A percentile compares a stretch with the other conserved stretches of the same genome.
Conservation (phyloP, 495 filamentous ascomycete genomes). For the Penicillium parvum region DNA sequence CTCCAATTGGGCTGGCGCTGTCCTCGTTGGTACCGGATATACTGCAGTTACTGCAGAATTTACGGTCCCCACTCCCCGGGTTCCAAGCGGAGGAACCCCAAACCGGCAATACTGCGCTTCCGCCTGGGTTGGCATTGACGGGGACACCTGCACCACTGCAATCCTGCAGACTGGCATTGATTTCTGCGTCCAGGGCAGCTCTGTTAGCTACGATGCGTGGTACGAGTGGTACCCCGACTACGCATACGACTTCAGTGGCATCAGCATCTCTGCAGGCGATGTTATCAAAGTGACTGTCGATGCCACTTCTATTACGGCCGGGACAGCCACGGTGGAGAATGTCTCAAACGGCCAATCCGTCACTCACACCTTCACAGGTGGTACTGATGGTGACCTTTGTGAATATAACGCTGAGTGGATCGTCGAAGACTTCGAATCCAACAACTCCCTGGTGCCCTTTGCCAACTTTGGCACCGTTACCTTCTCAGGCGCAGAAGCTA, state of each 20-base stretch:
- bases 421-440: constrained; percentile 51
- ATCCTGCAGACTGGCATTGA: constrained; percentile 57
- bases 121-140: constrained; percentile 58
- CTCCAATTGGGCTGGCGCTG: constrained; percentile 54
- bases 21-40: constrained; percentile 43
- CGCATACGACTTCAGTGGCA: constrained; percentile 47
- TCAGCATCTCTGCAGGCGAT: constrained; percentile 49
- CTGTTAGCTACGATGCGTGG: constrained; percentile 48
- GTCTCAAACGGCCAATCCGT: constrained; percentile 45
- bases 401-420: constrained; percentile 57
- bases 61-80: constrained; percentile 46
- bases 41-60: constrained; percentile 46
- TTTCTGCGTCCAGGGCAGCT: constrained; percentile 36
- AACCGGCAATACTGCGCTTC: constrained; percentile 46
- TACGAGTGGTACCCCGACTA: constrained; percentile 58
- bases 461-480: constrained; percentile 49
- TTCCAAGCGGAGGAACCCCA: constrained; percentile 35
- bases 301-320: constrained; percentile 39
- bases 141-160: constrained; percentile 47
- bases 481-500: constrained; percentile 38
- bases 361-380: constrained; percentile 41
- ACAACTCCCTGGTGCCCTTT: constrained; percentile 43
- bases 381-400: constrained; percentile 20
- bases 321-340: constrained; percentile 50
- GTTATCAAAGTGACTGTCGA: constrained; percentile 48